These are phyloP conservation scores for Diatrype stigma DNA, from an alignment of 2,329 filamentous ascomycete genomes.

Conservation along the genomic window DNA sequence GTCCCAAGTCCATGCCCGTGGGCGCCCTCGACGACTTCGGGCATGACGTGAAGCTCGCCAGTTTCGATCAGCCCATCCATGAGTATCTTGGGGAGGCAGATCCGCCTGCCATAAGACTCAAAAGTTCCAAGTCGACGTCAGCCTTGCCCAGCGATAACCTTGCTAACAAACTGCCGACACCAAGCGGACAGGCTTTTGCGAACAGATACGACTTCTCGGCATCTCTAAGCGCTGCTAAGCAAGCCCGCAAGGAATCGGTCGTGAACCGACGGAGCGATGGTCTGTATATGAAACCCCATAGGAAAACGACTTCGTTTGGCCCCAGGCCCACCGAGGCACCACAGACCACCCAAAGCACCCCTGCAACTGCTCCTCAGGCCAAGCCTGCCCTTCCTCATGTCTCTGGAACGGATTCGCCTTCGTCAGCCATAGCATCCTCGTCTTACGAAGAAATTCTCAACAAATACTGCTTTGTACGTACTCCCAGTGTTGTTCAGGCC, in stretches of 20 bases:
- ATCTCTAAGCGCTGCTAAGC: slow-evolving; percentile 81
- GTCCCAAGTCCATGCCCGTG: slow-evolving; percentile 52
- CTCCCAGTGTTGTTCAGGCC: slow-evolving; percentile 27
- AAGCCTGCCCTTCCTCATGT: slow-evolving; percentile 24
- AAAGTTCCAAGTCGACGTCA: slow-evolving; percentile 60
- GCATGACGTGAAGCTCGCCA: slow-evolving; percentile 49
- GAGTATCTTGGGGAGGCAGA: slow-evolving; percentile 62
- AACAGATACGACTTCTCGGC: slow-evolving; percentile 94
- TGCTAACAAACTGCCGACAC: slow-evolving; percentile 45
- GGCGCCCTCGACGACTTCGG: slow-evolving; percentile 68
- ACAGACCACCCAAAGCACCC: slow-evolving; percentile 1
- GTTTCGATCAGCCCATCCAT: slow-evolving; percentile 56
- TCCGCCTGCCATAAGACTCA: slow-evolving; percentile 60
- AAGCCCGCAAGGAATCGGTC: slow-evolving; percentile 63
- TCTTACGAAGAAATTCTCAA: slow-evolving; percentile 96
- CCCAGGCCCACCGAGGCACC: slow-evolving; percentile 13
- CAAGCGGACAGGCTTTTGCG: slow-evolving; percentile 72
- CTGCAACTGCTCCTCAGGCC: slow-evolving; percentile 11
- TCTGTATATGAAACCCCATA: slow-evolving; percentile 52
- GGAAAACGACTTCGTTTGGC: slow-evolving; percentile 31
- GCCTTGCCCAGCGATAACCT: slow-evolving; percentile 62
- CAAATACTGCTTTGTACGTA: slow-evolving; percentile 99
- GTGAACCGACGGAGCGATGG: slow-evolving; percentile 49
- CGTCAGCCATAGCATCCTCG: slow-evolving; percentile 65
- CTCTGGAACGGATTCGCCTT: slow-evolving; percentile 47